phyloP scores from a whole-genome alignment of 768 basidiomycete species.

The Coprinopsis sp. region DNA sequence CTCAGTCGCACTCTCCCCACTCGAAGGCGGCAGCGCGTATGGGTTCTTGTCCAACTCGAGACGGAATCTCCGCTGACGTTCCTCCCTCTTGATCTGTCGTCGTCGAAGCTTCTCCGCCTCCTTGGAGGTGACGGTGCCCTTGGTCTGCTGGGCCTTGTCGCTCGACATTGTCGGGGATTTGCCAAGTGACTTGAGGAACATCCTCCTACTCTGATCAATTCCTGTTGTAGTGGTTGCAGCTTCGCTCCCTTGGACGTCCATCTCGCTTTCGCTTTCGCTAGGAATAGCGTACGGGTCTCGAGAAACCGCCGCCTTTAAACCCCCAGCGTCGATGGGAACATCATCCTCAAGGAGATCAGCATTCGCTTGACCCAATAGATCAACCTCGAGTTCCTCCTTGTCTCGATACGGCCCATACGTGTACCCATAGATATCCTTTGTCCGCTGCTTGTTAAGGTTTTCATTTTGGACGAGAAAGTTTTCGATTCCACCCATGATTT shows the following conservation, averaged over 20 bases:
- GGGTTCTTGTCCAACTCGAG: constrained; percentile 1
- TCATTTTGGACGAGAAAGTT: constrained; percentile 53
- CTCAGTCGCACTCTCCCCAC: constrained; percentile 3
- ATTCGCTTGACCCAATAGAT: neutral
- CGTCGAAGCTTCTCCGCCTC: neutral
- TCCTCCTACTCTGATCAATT: neutral
- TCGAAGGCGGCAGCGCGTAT: constrained; percentile 1
- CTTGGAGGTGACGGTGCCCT: neutral
- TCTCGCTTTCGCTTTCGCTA: constrained; percentile 11
- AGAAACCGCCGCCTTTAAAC: neutral
- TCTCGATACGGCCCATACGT: neutral
- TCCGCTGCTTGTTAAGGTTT: constrained; percentile 26
- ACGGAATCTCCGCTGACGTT: neutral
- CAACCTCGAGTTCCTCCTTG: constrained; percentile 1
- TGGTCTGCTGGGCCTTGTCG: neutral
- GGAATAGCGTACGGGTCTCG: constrained; percentile 7
- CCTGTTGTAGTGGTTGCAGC: too few species aligned
- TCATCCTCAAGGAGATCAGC: neutral
- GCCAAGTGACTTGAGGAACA: neutral
- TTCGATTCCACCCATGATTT: constrained; percentile 65
- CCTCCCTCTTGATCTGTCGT: neutral
- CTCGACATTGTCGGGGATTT: neutral
- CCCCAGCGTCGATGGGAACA: neutral
- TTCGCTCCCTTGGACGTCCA: neutral
- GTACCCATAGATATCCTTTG: constrained; percentile 35